Evolutionary conservation across 257 asterid genomes (phyloP).

Genomic region (Cordia subcordata): DNA sequence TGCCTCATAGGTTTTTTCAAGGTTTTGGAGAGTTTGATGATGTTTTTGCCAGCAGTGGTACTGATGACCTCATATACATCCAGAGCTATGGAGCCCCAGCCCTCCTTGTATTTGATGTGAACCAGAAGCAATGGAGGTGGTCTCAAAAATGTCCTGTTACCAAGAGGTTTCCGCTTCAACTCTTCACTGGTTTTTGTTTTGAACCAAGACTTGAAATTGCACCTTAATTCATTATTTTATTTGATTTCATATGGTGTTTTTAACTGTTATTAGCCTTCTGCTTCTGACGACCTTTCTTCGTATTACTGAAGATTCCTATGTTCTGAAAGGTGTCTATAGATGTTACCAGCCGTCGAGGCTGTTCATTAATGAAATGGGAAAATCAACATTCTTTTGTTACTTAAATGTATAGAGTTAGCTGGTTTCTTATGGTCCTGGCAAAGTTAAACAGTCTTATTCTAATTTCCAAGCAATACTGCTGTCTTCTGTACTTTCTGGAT

Average conservation of each 20-base stretch:
- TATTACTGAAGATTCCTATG: slow-evolving; percentile 14
- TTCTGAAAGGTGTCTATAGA: slow-evolving; percentile 31
- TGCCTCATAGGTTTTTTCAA: slow-evolving; percentile 84
- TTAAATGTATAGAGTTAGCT: background rate
- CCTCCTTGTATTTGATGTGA: slow-evolving; percentile 64
- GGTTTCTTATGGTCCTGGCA: background rate
- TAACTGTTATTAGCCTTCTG: slow-evolving; percentile 6
- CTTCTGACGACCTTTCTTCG: slow-evolving; percentile 9
- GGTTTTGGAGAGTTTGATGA: slow-evolving; percentile 97
- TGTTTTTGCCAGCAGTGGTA: slow-evolving; percentile 90
- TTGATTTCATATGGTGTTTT: background rate
- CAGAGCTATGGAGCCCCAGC: slow-evolving; percentile 89
- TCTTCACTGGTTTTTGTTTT: slow-evolving; percentile 89
- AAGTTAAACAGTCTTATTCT: background rate
- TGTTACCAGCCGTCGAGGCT: slow-evolving; percentile 24
- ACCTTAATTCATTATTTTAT: slow-evolving; percentile 38
- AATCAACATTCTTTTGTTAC: slow-evolving; percentile 20
- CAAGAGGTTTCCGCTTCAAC: slow-evolving; percentile 90
- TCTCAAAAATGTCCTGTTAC: slow-evolving; percentile 84
- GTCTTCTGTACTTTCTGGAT: background rate
- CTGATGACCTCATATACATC: slow-evolving; percentile 70
- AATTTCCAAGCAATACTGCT: background rate
- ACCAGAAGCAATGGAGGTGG: slow-evolving; percentile 83
- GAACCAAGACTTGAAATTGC: slow-evolving; percentile 75
- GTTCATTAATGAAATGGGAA: slow-evolving; percentile 18